Evolutionary conservation across 768 basidiomycete genomes (phyloP).

Genomic region (Nidularia pulvinata): DNA sequence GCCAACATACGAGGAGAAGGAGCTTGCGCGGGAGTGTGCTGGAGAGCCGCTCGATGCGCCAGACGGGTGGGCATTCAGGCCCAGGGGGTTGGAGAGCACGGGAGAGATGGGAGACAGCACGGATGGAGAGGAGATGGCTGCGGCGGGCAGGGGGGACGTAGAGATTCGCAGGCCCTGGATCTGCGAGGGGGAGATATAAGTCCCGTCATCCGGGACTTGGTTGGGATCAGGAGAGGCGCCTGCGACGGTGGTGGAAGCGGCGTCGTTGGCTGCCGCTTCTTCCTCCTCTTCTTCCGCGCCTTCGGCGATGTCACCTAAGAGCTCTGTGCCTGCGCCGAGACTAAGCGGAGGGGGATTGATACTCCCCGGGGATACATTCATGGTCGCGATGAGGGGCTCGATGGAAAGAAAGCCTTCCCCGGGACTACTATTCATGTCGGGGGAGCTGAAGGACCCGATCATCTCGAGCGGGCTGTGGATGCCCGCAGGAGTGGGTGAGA

Average conservation of each 20-base stretch:
- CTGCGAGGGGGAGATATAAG: conserved; percentile 31
- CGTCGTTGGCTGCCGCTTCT: conserved; percentile 14
- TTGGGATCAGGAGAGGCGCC: conserved; percentile 2
- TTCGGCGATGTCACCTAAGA: conserved; percentile 62
- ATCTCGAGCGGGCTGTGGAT: conserved; percentile 11
- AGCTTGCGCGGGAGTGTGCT: conserved; percentile 1
- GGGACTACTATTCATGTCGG: conserved; percentile 5
- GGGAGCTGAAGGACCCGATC: conserved; percentile 16
- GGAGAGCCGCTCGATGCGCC: conserved; percentile 3
- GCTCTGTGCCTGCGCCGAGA: conserved; percentile 24
- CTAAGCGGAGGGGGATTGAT: conserved; percentile 35
- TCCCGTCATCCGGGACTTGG: conserved; percentile 14
- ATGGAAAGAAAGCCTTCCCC: conserved; percentile 29
- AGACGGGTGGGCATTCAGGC: conserved; percentile 2
- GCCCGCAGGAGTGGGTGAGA: conserved; percentile 13
- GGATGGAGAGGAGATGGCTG: conserved; percentile 17
- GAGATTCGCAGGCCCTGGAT: conserved; percentile 61
- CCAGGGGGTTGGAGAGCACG: conserved; percentile 14
- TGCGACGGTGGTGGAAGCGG: conserved; percentile 7
- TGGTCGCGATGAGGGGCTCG: conserved; percentile 51
- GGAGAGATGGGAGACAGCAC: conserved; percentile 24
- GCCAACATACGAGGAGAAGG: conserved; percentile 21
- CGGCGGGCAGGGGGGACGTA: conserved; percentile 34
- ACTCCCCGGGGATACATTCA: conserved; percentile 1
- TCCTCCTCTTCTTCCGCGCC: conserved; percentile 62